A percentile compares a stretch with the other conserved stretches of the same genome.
phyloP scores from a whole-genome alignment of 371 early-diverging fungal species.

The Circinella umbellata region DNA sequence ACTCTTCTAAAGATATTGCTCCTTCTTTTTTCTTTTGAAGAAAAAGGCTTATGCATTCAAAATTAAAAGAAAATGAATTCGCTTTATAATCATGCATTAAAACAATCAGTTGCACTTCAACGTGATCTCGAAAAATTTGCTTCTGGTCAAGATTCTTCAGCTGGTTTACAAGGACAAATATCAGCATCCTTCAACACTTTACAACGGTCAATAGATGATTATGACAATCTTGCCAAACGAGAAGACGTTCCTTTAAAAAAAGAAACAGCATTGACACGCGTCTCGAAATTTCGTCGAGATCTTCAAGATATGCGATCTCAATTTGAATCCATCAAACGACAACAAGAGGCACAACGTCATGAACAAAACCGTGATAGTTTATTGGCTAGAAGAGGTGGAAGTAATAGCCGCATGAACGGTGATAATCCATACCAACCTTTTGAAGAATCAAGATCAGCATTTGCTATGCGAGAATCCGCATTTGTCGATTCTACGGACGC shows the following conservation, averaged over 20 bases:
- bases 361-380: constrained; percentile 57
- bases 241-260: constrained; percentile 78
- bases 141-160: constrained; percentile 62
- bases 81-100: constrained; percentile 64
- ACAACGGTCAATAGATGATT: constrained; percentile 74
- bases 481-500: constrained; percentile 64
- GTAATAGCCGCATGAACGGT: not conserved
- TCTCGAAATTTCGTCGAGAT: constrained; percentile 68
- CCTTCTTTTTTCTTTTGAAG: not conserved
- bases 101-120: constrained; percentile 62
- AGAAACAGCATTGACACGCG: constrained; percentile 76
- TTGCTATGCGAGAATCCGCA: constrained; percentile 46
- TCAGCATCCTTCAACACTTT: constrained; percentile 68
- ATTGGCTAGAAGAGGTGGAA: constrained; percentile 44
- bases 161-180: constrained; percentile 72
- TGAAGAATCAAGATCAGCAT: constrained; percentile 34
- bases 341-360: constrained; percentile 48
- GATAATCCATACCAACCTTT: constrained; percentile 6
- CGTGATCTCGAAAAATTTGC: constrained; percentile 63
- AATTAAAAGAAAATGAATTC: constrained; percentile 53
- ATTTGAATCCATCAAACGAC: constrained; percentile 64
- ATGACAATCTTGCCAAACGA: constrained; percentile 72
- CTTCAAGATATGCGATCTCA: constrained; percentile 54
- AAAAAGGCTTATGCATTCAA: not conserved
- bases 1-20: not conserved